Base-by-base conservation (phyloP, 176 grass and related monocot genomes). In the Avena eriantha region DNA sequence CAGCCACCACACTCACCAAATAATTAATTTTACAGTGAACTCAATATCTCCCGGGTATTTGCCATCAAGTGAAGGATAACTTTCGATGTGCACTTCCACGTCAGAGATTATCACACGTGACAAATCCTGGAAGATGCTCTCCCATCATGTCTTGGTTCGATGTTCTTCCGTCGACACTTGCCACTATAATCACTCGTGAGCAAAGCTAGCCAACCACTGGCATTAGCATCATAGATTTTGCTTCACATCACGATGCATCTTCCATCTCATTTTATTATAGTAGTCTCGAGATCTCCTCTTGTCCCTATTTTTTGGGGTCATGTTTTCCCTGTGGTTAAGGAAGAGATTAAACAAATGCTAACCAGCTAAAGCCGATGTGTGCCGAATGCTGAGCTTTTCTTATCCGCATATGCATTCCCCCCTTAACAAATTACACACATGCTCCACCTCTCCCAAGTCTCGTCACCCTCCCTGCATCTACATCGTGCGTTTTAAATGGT, bases 341-440 rank as follows among this genome's bases (percentile, higher is more conserved):
- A 16, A 29, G 59, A 48, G 36, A 70, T 82, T 53, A 70, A 67
- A 23, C 29, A 54, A 87, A 4, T 77, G 33, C 9, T 19, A 26
- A 50, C 39, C 11, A 50, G 24, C 43, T 76, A 80, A 73, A 84
- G 65, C 7, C 39, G 8, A 48, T 26, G 17, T 64, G 60, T 34
- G 79, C 39, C 55, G 84, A 87, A 49, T 87, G 85, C n/a, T 36
- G 57, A 59, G 75, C 85, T 75, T 84, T 80, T 80, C 68, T 80
- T 87, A 76, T 87, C 81, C 59, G 34, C 26, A 18, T 55, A 60
- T 69, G 5, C 46, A 47, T n/a, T 76, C 59, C 14, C 24, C 12
- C 76, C 71, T 83, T 45, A 48, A 57, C 46, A 79, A 55, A 56
- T 65, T 31, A 10, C 24, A 65, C 53, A 49, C 39, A 23, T 63